Evolutionary conservation across 129 eudicot species (phyloP).

Genomic region (Cynara cardunculus): DNA sequence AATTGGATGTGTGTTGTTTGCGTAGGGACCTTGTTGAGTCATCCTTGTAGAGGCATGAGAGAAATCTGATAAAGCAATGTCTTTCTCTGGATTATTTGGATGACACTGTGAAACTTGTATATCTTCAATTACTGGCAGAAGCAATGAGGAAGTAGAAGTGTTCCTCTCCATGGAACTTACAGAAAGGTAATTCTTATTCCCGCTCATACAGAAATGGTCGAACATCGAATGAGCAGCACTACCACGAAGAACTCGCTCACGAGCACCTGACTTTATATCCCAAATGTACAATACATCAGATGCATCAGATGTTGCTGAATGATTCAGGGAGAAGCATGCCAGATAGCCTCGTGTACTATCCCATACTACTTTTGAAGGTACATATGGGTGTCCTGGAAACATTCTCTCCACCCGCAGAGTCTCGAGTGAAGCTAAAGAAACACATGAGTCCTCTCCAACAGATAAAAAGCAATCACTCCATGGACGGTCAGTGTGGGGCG

Average conservation of each 20-base stretch:
- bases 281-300: slow-evolving; percentile 77
- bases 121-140: slow-evolving; percentile 48
- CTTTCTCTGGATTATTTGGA: slow-evolving; percentile 23
- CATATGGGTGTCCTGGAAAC: slow-evolving; percentile 84
- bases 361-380: slow-evolving; percentile 84
- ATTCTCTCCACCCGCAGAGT: slow-evolving; percentile 85
- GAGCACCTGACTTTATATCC: slow-evolving; percentile 96
- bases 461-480: slow-evolving; percentile 95
- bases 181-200: slow-evolving; percentile 32
- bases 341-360: slow-evolving; percentile 76
- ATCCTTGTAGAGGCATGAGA: slow-evolving; percentile 13
- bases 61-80: slow-evolving; percentile 16
- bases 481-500: slow-evolving; percentile 56
- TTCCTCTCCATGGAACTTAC: slow-evolving; percentile 37
- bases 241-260: slow-evolving; percentile 96
- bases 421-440: slow-evolving; percentile 75
- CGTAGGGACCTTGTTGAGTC: neutral
- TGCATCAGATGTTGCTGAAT: slow-evolving; percentile 51
- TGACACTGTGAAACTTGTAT: slow-evolving; percentile 45
- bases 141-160: slow-evolving; percentile 63
- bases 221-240: slow-evolving; percentile 89
- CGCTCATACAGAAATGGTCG: slow-evolving; percentile 55
- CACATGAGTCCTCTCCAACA: slow-evolving; percentile 81
- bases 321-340: slow-evolving; percentile 73
- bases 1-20: slow-evolving; percentile 39